phyloP scores from a whole-genome alignment of 179 eudicot species.

The Beta macrorhiza region DNA sequence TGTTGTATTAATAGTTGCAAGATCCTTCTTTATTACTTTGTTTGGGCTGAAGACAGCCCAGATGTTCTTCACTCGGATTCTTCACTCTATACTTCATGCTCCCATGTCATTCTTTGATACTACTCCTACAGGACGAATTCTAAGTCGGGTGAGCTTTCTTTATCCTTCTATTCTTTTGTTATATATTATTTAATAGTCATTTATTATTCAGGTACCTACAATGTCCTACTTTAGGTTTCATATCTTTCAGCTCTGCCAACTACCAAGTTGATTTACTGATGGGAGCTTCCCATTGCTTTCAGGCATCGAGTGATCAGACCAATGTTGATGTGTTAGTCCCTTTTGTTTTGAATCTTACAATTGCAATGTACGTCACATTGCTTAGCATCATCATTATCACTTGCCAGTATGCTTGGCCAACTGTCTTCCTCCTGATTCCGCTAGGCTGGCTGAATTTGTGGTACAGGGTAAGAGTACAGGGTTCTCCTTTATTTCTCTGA shows the following conservation, averaged over 20 bases:
- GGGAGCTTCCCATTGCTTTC: constrained; percentile 23
- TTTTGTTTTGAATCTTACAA: constrained; percentile 59
- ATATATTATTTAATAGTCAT: not conserved
- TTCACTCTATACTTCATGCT: constrained; percentile 78
- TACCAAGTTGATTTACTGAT: constrained; percentile 1
- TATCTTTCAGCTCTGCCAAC: not conserved
- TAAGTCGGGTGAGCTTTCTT: constrained; percentile 72
- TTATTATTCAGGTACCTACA: not conserved
- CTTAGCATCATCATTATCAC: constrained; percentile 81
- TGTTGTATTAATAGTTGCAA: constrained; percentile 41
- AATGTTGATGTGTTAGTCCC: constrained; percentile 81
- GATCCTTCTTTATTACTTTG: constrained; percentile 49
- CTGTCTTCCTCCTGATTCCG: constrained; percentile 71
- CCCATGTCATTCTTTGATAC: constrained; percentile 99
- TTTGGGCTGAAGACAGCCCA: constrained; percentile 86
- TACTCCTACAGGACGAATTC: constrained; percentile 96
- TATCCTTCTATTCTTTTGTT: not conserved
- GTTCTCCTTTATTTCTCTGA: not conserved
- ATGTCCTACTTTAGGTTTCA: not conserved
- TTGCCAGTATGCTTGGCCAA: constrained; percentile 97
- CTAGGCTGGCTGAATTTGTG: constrained; percentile 89
- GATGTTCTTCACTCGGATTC: constrained; percentile 60
- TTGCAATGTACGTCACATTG: constrained; percentile 72
- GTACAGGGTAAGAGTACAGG: constrained; percentile 64
- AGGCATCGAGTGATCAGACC: constrained; percentile 97